Evolutionary conservation across 2,329 filamentous ascomycete genomes (phyloP), one percentile per base, ranked within the genome.

Genomic region (Ceratocystis smalleyi): DNA sequence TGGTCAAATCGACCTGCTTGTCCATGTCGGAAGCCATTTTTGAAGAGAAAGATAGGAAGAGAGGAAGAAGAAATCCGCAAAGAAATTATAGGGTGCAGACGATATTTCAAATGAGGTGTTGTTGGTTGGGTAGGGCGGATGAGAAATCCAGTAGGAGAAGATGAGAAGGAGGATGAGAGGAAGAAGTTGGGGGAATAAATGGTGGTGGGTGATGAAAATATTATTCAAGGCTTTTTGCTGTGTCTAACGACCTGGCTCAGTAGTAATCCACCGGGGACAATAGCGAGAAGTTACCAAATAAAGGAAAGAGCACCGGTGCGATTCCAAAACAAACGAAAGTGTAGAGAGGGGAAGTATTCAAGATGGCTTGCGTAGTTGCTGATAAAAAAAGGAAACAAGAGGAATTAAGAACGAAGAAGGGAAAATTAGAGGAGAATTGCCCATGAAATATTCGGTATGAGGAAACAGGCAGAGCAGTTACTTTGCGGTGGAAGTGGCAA

Each of bases 1-100:
- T 86, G 66, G 82, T 84, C 67, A 86, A 78, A 69, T 87, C 84
- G 73, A 86, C 84, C 73, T 84, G 83, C 71, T 82, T 71, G 70
- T 77, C 75, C 72, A 77, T 71, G 65, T 72, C 73, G 65, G 72
- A 67, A 57, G 75, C 74, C 75, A 77, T 77, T 66, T 66, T 73
- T 70, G 35, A 17, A 45, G n/a, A 59, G 47, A 35, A 59, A 60
- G 49, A 59, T 40, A 40, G 35, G 35, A 40, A 45, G 22, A 45
- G n/a, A 54, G 22, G 32, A 59, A 60, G 49, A 59, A 45, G 65
- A 55, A 61, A 64, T 63, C 49, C 45, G 57, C 22, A 22, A 54
- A 54, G 59, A 57, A 40, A 64, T 63, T 66, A 64, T 30, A 65
- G 30, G 32, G 30, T 43, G 54, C 62, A 62, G 63, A 57, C 47